These are phyloP conservation scores for Monilinia laxa DNA, from an alignment of 2,329 filamentous ascomycete species.

Conservation along the genomic window DNA sequence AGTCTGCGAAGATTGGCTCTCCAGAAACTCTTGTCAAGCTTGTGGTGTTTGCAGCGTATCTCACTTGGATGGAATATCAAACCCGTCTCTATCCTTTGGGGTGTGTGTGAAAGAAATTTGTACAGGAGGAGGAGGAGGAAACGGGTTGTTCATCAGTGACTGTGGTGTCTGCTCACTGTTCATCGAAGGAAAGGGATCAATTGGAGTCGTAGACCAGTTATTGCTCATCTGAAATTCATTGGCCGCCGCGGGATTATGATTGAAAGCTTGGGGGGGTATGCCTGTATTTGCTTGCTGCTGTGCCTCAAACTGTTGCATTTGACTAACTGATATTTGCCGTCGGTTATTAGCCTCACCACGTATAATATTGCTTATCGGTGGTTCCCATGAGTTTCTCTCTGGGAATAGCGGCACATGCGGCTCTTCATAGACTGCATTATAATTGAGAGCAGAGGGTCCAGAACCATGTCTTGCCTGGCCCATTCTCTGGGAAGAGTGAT, in stretches of 20 bases:
- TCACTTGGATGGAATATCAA: not conserved
- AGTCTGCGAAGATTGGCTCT: not conserved
- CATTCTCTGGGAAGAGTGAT: not conserved
- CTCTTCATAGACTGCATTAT: not conserved
- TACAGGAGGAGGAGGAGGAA: not conserved
- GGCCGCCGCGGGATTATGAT: no score
- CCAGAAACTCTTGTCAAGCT: no score
- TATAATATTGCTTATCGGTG: not conserved
- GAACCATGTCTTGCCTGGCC: not conserved
- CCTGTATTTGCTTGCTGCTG: not conserved
- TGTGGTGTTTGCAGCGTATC: no score
- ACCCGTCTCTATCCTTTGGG: not conserved
- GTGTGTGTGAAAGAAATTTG: not conserved
- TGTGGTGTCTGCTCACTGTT: not conserved
- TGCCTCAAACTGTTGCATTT: not conserved
- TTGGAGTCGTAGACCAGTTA: not conserved
- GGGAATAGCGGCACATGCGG: not conserved
- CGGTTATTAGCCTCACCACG: not conserved
- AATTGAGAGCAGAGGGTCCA: not conserved
- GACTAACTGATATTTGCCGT: no score
- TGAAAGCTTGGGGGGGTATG: not conserved
- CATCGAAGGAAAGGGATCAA: no score
- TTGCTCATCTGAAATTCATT: not conserved
- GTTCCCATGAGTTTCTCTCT: conserved; percentile 3
- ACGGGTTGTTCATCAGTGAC: not conserved